A percentile compares a stretch with the other conserved stretches of the same genome.
phyloP scores from a whole-genome alignment of 495 filamentous ascomycete genomes.

The Penicillium argentinense region DNA sequence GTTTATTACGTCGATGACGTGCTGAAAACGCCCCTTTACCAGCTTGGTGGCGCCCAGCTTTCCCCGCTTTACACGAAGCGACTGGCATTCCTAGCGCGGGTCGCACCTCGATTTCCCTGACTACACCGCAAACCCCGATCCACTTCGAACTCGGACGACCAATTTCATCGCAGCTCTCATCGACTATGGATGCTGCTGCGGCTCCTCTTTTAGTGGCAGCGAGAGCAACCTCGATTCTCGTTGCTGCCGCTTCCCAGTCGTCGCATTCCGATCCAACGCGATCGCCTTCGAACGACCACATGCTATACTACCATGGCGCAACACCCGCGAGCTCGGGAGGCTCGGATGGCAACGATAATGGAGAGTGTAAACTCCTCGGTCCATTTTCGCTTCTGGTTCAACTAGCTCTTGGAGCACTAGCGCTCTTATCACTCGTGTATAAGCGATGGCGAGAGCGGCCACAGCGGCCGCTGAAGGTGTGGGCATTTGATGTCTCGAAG shows the following conservation, averaged over 20 bases:
- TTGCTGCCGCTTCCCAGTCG: slow-evolving; percentile 14
- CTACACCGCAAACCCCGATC: not conserved
- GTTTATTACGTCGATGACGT: not conserved
- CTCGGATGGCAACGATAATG: slow-evolving; percentile 42
- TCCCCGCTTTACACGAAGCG: slow-evolving; percentile 7
- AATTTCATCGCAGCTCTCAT: not conserved
- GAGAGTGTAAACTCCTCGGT: slow-evolving; percentile 81
- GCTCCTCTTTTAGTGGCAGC: slow-evolving; percentile 16
- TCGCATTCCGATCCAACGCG: slow-evolving; percentile 5
- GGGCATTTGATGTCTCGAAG: slow-evolving; percentile 96
- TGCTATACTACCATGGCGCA: slow-evolving; percentile 20
- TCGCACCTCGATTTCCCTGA: slow-evolving; percentile 5
- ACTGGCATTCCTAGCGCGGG: slow-evolving; percentile 1
- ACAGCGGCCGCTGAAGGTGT: slow-evolving; percentile 88
- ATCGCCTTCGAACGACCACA: slow-evolving; percentile 13
- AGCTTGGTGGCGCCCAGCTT: not conserved
- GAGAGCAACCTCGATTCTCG: slow-evolving; percentile 20
- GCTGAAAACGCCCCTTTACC: not conserved
- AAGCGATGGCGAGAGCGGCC: slow-evolving; percentile 92
- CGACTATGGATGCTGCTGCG: slow-evolving; percentile 8
- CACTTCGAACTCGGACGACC: too few species aligned
- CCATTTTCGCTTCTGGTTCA: slow-evolving; percentile 89
- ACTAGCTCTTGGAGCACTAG: slow-evolving; percentile 79
- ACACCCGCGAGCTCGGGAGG: slow-evolving; percentile 6
- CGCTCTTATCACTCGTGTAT: slow-evolving; percentile 81